Conservation (phyloP, 2,329 filamentous ascomycete species). For the Aspergillus novoparasiticus region DNA sequence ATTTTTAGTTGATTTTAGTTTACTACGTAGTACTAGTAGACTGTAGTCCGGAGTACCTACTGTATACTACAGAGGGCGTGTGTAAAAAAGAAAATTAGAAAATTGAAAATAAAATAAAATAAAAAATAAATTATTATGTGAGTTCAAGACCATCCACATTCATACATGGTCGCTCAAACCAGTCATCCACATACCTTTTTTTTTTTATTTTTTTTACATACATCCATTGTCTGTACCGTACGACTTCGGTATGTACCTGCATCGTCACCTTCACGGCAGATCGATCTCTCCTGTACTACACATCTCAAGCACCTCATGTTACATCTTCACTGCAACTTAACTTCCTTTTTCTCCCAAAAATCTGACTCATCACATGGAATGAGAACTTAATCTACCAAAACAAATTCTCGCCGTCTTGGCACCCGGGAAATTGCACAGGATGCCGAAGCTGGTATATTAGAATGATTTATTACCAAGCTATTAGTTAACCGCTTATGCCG, state of each 20-base stretch:
- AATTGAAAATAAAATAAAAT: too few species aligned
- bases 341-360: not conserved
- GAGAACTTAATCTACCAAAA: constrained; percentile 3
- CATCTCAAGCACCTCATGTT: not conserved
- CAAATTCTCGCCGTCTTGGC: not conserved
- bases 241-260: not conserved
- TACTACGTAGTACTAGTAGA: too few species aligned
- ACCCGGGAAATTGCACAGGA: not conserved
- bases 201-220: too few species aligned
- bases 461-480: not conserved
- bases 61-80: too few species aligned
- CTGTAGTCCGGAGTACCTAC: too few species aligned
- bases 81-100: too few species aligned
- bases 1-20: too few species aligned
- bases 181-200: too few species aligned
- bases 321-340: not conserved
- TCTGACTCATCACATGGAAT: not conserved
- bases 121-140: too few species aligned
- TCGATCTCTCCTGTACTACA: not conserved
- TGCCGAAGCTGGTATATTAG: not conserved
- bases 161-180: too few species aligned
- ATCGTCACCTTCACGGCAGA: not conserved
- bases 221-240: too few species aligned
- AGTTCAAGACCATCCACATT: too few species aligned
- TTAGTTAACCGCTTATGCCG: not conserved